phyloP scores from a whole-genome alignment of 805 yeast species.

The Grigorovia transvaalensis region DNA sequence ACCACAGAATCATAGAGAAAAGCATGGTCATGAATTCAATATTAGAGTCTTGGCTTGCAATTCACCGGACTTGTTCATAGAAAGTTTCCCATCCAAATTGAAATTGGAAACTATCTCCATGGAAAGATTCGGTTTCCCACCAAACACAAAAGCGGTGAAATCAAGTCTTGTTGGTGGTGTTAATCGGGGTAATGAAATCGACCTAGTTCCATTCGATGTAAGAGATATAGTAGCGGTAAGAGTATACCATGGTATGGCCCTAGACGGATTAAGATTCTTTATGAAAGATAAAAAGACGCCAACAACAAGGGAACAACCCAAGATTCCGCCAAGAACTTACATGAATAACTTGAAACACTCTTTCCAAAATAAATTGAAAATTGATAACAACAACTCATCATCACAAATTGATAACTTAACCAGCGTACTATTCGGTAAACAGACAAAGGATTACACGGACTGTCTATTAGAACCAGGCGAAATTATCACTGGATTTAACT shows the following conservation, averaged over 20 bases:
- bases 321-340: slow-evolving; percentile 40
- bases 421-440: slow-evolving; percentile 39
- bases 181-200: slow-evolving; percentile 23
- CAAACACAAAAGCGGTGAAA: slow-evolving; percentile 18
- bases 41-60: slow-evolving; percentile 51
- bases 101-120: slow-evolving; percentile 14
- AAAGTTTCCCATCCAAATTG: slow-evolving; percentile 33
- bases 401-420: slow-evolving; percentile 7
- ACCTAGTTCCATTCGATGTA: slow-evolving; percentile 20
- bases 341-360: slow-evolving; percentile 22
- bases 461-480: slow-evolving; percentile 51
- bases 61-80: slow-evolving; percentile 45
- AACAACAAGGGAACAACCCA: slow-evolving; percentile 27
- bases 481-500: slow-evolving; percentile 43
- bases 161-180: slow-evolving; percentile 21
- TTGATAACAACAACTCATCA: slow-evolving; percentile 5
- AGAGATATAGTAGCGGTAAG: slow-evolving; percentile 40
- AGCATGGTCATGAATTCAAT: slow-evolving; percentile 24
- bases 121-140: slow-evolving; percentile 21
- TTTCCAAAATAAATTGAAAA: slow-evolving; percentile 4
- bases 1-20: slow-evolving; percentile 23
- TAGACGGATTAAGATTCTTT: slow-evolving; percentile 69
- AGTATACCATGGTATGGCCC: slow-evolving; percentile 62
- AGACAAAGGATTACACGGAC: slow-evolving; percentile 43
- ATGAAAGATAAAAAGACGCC: slow-evolving; percentile 17